Conservation (phyloP, 1,139 yeast genomes). For the Yamadazyma epiphylla region DNA sequence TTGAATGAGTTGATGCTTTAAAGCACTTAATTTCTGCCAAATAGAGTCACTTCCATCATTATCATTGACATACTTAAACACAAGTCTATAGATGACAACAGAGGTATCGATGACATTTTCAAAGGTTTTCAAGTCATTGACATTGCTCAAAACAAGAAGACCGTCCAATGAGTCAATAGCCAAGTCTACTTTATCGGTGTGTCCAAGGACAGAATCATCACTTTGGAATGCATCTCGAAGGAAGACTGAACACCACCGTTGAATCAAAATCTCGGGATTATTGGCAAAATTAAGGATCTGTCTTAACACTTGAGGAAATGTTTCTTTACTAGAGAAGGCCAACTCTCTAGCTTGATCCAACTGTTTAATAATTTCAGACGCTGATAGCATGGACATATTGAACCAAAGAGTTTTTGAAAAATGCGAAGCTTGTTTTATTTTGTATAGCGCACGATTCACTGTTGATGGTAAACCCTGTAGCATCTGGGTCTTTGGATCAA, state of each 20-base stretch:
- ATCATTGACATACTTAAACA: slow-evolving; percentile 40
- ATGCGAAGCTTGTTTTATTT: too few relatives aligned
- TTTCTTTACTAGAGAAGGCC: slow-evolving; percentile 42
- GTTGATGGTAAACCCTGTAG: too few relatives aligned
- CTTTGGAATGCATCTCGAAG: slow-evolving; percentile 40
- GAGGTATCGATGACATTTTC: slow-evolving; percentile 31
- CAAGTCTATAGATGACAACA: slow-evolving; percentile 34
- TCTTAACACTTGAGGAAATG: slow-evolving; percentile 51
- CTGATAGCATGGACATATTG: slow-evolving; percentile 10
- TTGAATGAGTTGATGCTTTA: slow-evolving; percentile 36
- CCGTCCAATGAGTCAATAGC: slow-evolving; percentile 39
- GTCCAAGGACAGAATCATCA: slow-evolving; percentile 20
- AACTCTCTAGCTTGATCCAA: slow-evolving; percentile 49
- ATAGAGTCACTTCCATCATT: slow-evolving; percentile 40
- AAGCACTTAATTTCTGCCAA: slow-evolving; percentile 41
- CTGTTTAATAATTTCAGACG: slow-evolving; percentile 30
- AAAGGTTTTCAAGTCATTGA: slow-evolving; percentile 27
- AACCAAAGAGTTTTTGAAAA: not conserved
- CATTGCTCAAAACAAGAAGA: slow-evolving; percentile 24
- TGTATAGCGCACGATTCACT: not conserved
- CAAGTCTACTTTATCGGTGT: slow-evolving; percentile 36
- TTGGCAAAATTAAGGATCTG: slow-evolving; percentile 45
- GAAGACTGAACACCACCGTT: slow-evolving; percentile 47
- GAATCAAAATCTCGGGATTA: slow-evolving; percentile 30
- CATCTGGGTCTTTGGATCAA: not conserved